Evolutionary conservation across 768 basidiomycete genomes (phyloP).

Genomic region (Lactarius quietus): DNA sequence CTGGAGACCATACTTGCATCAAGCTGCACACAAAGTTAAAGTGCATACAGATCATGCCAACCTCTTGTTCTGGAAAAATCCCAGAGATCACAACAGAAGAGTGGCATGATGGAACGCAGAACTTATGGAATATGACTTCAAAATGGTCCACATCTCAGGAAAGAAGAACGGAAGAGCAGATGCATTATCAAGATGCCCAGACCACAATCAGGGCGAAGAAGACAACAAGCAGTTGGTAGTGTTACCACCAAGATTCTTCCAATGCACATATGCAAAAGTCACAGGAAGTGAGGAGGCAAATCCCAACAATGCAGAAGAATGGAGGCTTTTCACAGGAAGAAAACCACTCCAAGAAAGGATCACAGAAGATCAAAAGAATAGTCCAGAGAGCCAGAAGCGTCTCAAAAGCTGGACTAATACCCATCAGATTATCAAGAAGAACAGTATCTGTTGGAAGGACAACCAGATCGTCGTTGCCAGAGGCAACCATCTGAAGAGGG

Average conservation of each 20-base stretch:
- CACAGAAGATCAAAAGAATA: too few species aligned
- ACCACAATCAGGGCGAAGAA: background rate
- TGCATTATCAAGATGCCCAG: background rate
- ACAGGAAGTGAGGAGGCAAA: too few species aligned
- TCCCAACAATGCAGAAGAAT: too few species aligned
- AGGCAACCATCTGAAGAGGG: too few species aligned
- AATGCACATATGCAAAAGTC: too few species aligned
- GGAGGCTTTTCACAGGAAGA: too few species aligned
- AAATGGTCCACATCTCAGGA: background rate
- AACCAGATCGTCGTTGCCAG: too few species aligned
- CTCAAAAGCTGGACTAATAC: too few species aligned
- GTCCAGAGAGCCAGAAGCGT: too few species aligned
- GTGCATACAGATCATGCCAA: background rate
- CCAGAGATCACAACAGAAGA: background rate
- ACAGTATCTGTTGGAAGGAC: too few species aligned
- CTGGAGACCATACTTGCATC: background rate
- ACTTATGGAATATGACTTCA: background rate
- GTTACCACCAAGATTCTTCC: background rate
- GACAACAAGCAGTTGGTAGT: background rate
- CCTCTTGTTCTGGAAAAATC: background rate
- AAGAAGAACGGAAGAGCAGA: background rate
- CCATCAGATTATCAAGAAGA: too few species aligned
- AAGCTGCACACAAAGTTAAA: background rate
- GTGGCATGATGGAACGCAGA: background rate
- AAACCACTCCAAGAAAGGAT: too few species aligned